phyloP scores from a whole-genome alignment of 78 protist species.

The Dictyostelium firmibasis region DNA sequence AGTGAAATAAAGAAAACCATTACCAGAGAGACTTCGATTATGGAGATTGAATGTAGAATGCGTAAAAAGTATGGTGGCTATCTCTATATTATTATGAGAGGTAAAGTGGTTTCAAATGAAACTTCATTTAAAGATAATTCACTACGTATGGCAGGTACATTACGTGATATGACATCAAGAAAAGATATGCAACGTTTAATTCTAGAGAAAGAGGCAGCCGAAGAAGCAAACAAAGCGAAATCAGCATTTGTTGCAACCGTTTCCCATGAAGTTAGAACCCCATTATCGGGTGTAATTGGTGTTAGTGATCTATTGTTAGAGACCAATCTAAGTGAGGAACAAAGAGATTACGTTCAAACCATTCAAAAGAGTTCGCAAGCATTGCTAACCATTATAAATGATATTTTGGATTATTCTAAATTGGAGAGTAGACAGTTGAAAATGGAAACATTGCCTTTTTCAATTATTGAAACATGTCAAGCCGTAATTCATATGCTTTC shows the following conservation, averaged over 20 bases:
- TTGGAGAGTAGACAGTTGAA: slow-evolving; percentile 70
- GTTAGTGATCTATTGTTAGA: slow-evolving; percentile 37
- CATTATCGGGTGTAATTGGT: slow-evolving; percentile 76
- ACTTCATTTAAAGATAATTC: background rate
- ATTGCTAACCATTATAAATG: slow-evolving; percentile 76
- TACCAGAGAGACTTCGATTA: slow-evolving; percentile 13
- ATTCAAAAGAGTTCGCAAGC: slow-evolving; percentile 70
- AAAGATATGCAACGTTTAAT: slow-evolving; percentile 56
- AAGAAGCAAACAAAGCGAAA: slow-evolving; percentile 69
- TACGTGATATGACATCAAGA: slow-evolving; percentile 41
- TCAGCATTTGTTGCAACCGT: slow-evolving; percentile 68
- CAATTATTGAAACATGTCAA: slow-evolving; percentile 54
- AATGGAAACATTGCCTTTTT: slow-evolving; percentile 58
- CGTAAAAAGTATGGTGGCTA: slow-evolving; percentile 60
- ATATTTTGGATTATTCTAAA: slow-evolving; percentile 79
- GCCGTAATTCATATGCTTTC: slow-evolving; percentile 63
- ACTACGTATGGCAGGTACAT: slow-evolving; percentile 71
- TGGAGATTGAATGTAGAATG: slow-evolving; percentile 69
- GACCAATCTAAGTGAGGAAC: slow-evolving; percentile 25
- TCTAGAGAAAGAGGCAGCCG: slow-evolving; percentile 63
- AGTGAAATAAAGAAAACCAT: slow-evolving; percentile 42
- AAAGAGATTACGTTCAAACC: slow-evolving; percentile 68
- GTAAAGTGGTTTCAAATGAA: slow-evolving; percentile 54
- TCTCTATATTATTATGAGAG: slow-evolving; percentile 64
- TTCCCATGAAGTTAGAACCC: slow-evolving; percentile 77